These are phyloP conservation scores for Leishmania mexicana DNA, from an alignment of 208 protist species.

Conservation along the genomic window DNA sequence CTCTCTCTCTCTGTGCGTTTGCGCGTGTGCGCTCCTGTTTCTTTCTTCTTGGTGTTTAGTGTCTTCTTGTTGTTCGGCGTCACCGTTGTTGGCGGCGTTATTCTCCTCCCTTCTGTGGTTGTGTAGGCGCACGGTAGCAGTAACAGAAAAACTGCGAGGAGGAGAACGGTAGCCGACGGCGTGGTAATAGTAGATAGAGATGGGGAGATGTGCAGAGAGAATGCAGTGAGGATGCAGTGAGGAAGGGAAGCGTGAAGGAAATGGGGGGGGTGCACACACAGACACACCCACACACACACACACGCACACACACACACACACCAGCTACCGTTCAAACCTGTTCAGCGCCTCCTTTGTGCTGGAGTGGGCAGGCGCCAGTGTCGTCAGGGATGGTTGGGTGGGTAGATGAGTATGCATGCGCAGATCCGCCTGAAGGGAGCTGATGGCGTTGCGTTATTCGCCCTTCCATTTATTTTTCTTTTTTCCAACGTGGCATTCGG, in stretches of 20 bases:
- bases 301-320: neutral
- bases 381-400: neutral
- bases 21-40: neutral
- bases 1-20: neutral
- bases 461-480: neutral
- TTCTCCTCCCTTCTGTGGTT: neutral
- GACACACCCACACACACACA: neutral
- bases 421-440: neutral
- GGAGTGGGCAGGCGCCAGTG: neutral
- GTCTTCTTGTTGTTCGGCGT: neutral
- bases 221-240: neutral
- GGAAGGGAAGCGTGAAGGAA: neutral
- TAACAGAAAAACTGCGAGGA: neutral
- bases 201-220: neutral
- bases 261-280: neutral
- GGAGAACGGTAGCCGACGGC: neutral
- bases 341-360: neutral
- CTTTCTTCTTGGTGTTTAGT: neutral
- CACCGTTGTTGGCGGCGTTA: neutral
- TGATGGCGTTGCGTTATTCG: neutral
- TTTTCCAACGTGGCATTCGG: neutral
- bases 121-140: neutral
- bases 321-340: neutral
- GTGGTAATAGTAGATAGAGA: neutral
- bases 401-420: conserved; percentile 1